These are phyloP conservation scores for Diatrype stigma DNA, from an alignment of 2,329 filamentous ascomycete species.

Conservation along the genomic window DNA sequence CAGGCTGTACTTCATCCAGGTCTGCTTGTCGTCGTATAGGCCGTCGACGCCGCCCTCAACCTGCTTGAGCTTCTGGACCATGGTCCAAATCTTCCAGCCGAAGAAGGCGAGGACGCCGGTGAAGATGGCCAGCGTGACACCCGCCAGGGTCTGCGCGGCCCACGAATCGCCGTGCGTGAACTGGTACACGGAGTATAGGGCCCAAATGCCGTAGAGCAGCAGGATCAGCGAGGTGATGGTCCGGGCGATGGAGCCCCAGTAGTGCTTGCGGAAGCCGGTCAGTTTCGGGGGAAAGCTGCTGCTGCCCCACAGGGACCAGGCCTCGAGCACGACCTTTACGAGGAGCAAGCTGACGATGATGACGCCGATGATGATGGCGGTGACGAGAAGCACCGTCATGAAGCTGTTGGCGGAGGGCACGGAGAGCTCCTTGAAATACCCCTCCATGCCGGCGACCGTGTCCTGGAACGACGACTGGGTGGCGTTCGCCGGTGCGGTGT, in stretches of 20 bases:
- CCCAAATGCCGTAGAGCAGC: conserved; percentile 91
- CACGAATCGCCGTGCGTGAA: conserved; percentile 92
- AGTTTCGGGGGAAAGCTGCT: conserved; percentile 78
- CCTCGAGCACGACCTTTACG: conserved; percentile 85
- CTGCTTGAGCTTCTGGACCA: conserved; percentile 70
- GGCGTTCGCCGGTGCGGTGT: conserved; percentile 13
- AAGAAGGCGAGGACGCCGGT: conserved; percentile 80
- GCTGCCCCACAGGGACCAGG: conserved; percentile 83
- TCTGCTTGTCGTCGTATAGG: conserved; percentile 83
- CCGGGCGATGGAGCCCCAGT: conserved; percentile 89
- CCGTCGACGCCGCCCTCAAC: conserved; percentile 66
- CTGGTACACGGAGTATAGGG: conserved; percentile 92
- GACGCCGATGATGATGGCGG: conserved; percentile 78
- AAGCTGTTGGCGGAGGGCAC: conserved; percentile 90
- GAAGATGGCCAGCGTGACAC: conserved; percentile 73
- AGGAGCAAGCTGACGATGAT: conserved; percentile 85
- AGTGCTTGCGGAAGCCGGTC: conserved; percentile 84
- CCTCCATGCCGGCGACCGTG: conserved; percentile 71
- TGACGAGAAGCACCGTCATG: conserved; percentile 88
- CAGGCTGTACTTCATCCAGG: conserved; percentile 92
- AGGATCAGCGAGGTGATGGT: conserved; percentile 88
- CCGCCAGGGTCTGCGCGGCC: conserved; percentile 83
- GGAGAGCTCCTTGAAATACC: conserved; percentile 75
- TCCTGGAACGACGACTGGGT: conserved; percentile 34
- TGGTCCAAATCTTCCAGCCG: conserved; percentile 74